phyloP scores from a whole-genome alignment of 2,329 filamentous ascomycete genomes.

The Stagonosporopsis cucurbitacearum region DNA sequence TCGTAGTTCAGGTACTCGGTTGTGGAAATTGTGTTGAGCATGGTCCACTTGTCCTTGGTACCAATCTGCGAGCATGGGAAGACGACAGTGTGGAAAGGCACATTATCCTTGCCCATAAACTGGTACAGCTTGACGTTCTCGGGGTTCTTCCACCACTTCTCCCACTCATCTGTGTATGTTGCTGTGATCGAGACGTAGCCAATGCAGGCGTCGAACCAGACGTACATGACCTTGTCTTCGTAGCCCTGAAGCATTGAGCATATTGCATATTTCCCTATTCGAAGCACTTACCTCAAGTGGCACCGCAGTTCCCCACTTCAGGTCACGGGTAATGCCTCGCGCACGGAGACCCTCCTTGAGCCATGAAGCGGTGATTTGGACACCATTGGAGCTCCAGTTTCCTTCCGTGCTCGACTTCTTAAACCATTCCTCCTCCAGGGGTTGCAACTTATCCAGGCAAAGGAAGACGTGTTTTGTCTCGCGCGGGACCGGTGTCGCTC shows the following conservation, averaged over 20 bases:
- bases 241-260: conserved; percentile 54
- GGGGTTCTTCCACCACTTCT: conserved; percentile 92
- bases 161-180: conserved; percentile 87
- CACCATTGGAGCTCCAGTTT: conserved; percentile 76
- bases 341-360: conserved; percentile 82
- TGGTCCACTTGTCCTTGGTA: conserved; percentile 85
- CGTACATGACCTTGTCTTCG: conserved; percentile 84
- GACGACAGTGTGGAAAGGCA: conserved; percentile 87
- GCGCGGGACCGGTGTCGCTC: conserved; percentile 76
- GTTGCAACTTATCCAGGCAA: conserved; percentile 82
- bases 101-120: conserved; percentile 91
- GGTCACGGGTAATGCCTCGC: conserved; percentile 87
- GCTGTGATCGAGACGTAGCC: conserved; percentile 96
- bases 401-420: conserved; percentile 75
- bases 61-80: conserved; percentile 89
- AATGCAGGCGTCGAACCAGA: conserved; percentile 92
- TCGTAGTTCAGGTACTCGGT: conserved; percentile 70
- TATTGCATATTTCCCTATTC: neutral
- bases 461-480: conserved; percentile 92
- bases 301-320: conserved; percentile 82
- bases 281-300: conserved; percentile 52
- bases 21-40: conserved; percentile 84
- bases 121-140: conserved; percentile 89
- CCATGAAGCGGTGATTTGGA: conserved; percentile 81
- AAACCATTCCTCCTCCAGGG: conserved; percentile 79